These are phyloP conservation scores for Leptosphaerulina australis DNA, from an alignment of 2,329 filamentous ascomycete genomes.

Conservation along the genomic window DNA sequence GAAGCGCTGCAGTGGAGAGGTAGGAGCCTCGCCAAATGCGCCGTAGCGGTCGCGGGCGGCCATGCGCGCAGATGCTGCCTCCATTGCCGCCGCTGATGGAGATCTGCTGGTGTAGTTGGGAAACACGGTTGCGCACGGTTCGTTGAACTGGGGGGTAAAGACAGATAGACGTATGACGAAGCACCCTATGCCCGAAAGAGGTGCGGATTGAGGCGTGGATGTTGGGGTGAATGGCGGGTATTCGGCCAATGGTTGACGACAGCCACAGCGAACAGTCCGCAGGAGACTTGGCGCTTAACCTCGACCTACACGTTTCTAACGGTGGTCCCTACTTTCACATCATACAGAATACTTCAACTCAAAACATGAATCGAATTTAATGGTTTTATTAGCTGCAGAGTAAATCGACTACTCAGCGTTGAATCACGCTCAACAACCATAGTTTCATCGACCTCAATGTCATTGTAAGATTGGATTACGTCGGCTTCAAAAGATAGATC, in stretches of 20 bases:
- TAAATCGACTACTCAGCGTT: too few relatives aligned
- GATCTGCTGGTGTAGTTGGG: constrained; percentile 20
- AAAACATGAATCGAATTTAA: too few relatives aligned
- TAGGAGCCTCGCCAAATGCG: constrained; percentile 76
- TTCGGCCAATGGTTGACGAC: constrained; percentile 10
- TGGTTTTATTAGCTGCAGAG: too few relatives aligned
- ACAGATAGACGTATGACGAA: constrained; percentile 19
- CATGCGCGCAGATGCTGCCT: constrained; percentile 94
- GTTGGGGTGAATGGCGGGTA: constrained; percentile 14
- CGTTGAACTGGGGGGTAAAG: constrained; percentile 8
- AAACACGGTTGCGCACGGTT: constrained; percentile 22
- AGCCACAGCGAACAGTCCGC: neutral
- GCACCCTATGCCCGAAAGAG: constrained; percentile 17
- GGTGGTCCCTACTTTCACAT: too few relatives aligned
- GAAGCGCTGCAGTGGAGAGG: constrained; percentile 90
- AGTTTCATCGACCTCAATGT: too few relatives aligned
- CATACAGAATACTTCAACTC: too few relatives aligned
- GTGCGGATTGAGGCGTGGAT: constrained; percentile 16
- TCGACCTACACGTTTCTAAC: too few relatives aligned
- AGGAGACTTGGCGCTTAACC: neutral
- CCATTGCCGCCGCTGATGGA: constrained; percentile 60
- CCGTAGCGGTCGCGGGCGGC: constrained; percentile 93
- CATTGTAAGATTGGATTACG: too few relatives aligned
- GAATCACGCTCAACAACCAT: too few relatives aligned
- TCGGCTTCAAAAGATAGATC: too few relatives aligned